Conservation (phyloP, 2,329 filamentous ascomycete genomes). For the Xylaria digitata region DNA sequence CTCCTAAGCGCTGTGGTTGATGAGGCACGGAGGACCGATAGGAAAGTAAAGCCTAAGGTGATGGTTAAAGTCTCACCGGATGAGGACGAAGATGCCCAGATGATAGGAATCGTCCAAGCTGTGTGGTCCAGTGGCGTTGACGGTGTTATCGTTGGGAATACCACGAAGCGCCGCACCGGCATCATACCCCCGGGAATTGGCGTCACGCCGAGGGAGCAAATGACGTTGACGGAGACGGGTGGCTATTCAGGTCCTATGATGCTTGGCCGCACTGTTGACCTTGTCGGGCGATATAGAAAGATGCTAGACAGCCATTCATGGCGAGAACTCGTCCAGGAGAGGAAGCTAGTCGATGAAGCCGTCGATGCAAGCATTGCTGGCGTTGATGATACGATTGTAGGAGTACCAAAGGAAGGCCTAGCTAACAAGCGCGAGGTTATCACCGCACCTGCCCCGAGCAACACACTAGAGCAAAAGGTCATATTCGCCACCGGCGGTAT, state of each 20-base stretch:
- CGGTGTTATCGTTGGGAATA: slow-evolving; percentile 97
- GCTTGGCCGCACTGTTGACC: slow-evolving; percentile 80
- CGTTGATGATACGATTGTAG: slow-evolving; percentile 51
- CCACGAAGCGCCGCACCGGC: slow-evolving; percentile 83
- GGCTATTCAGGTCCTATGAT: slow-evolving; percentile 92
- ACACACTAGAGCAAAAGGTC: slow-evolving; percentile 69
- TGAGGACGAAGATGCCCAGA: slow-evolving; percentile 85
- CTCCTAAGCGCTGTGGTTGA: slow-evolving; percentile 85
- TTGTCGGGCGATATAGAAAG: slow-evolving; percentile 83
- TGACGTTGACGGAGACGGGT: slow-evolving; percentile 78
- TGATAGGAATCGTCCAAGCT: slow-evolving; percentile 88
- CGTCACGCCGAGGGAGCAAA: slow-evolving; percentile 74
- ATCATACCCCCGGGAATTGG: slow-evolving; percentile 74
- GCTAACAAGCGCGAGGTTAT: slow-evolving; percentile 58
- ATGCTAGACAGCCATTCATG: slow-evolving; percentile 67
- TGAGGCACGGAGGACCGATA: slow-evolving; percentile 75
- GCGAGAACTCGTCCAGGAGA: slow-evolving; percentile 49
- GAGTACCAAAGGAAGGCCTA: slow-evolving; percentile 43
- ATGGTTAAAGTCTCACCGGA: slow-evolving; percentile 99
- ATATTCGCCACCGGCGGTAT: slow-evolving; percentile 96
- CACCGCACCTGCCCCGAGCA: slow-evolving; percentile 12
- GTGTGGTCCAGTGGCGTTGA: slow-evolving; percentile 88
- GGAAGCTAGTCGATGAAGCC: slow-evolving; percentile 49
- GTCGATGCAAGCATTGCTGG: slow-evolving; percentile 51
- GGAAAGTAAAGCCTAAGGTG: slow-evolving; percentile 80